Conservation (phyloP, 371 early-diverging fungal genomes). For the Basidiobolus meristosporus region DNA sequence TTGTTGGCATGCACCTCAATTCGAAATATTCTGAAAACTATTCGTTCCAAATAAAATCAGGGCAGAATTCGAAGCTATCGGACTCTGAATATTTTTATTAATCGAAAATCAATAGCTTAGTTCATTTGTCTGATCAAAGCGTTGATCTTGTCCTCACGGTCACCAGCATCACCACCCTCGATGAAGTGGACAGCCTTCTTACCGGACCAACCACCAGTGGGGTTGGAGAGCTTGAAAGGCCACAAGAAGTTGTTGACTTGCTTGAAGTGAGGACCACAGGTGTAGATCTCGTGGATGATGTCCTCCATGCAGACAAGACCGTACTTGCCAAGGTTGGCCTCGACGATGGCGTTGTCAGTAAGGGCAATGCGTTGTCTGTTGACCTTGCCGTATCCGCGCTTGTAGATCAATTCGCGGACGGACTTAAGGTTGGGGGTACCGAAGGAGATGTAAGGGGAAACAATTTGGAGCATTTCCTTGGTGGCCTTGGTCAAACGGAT, state of each 20-base stretch:
- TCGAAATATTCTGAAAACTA: too few species aligned
- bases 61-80: too few species aligned
- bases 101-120: slow-evolving; percentile 15
- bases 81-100: too few species aligned
- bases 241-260: slow-evolving; percentile 97
- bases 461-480: slow-evolving; percentile 93
- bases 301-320: slow-evolving; percentile 98
- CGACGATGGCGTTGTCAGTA: slow-evolving; percentile 91
- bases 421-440: slow-evolving; percentile 97
- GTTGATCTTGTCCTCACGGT: slow-evolving; percentile 93
- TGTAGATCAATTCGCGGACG: slow-evolving; percentile 98
- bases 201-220: slow-evolving; percentile 88
- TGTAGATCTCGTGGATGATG: slow-evolving; percentile 96
- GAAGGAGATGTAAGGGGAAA: slow-evolving; percentile 94
- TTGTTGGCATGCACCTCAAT: too few species aligned
- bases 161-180: slow-evolving; percentile 95
- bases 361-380: slow-evolving; percentile 93
- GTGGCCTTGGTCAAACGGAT: slow-evolving; percentile 97
- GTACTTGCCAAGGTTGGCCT: slow-evolving; percentile 84
- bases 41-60: too few species aligned
- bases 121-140: slow-evolving; percentile 90
- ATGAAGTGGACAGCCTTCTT: slow-evolving; percentile 96
- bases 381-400: slow-evolving; percentile 98
- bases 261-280: slow-evolving; percentile 95
- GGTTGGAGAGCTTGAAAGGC: slow-evolving; percentile 98